Evolutionary conservation across 208 protist genomes (phyloP).

Genomic region (Leishmania lainsoni): DNA sequence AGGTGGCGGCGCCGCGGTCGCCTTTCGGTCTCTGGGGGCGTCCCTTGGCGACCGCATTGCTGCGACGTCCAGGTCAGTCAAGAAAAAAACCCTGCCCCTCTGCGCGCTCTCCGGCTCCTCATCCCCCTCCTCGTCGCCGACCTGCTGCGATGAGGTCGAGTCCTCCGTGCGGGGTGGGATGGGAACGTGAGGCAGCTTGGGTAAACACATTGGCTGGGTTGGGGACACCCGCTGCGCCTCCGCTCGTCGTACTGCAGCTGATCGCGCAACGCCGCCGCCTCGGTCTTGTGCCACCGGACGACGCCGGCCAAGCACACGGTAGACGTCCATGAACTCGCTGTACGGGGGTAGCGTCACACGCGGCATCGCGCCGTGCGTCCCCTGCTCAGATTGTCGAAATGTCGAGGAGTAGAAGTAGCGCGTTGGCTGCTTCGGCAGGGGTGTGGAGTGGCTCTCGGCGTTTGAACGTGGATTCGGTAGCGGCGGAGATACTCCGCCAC

Average conservation of each 20-base stretch:
- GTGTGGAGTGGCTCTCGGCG: conserved; percentile 2
- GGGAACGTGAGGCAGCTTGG: conserved; percentile 4
- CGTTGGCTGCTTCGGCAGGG: conserved; percentile 57
- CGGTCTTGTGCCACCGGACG: not conserved
- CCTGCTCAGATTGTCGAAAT: conserved; percentile 11
- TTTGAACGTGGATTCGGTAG: conserved; percentile 20
- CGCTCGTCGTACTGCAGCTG: not conserved
- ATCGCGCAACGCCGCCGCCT: not conserved
- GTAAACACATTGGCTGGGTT: not conserved
- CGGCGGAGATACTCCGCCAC: conserved; percentile 19
- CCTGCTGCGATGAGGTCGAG: not conserved
- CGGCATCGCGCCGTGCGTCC: conserved; percentile 8
- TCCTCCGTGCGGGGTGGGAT: not conserved
- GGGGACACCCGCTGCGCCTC: not conserved
- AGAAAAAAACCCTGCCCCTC: conserved; percentile 34
- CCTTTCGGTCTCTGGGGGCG: not conserved
- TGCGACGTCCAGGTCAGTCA: conserved; percentile 31
- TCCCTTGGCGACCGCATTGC: not conserved
- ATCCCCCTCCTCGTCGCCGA: not conserved
- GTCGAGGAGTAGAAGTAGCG: conserved; percentile 67
- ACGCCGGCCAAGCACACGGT: conserved; percentile 41
- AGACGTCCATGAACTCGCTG: conserved; percentile 90
- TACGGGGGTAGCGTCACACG: conserved; percentile 86
- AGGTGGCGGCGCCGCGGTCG: not conserved
- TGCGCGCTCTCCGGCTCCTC: not conserved